Evolutionary conservation across 2,329 filamentous ascomycete species (phyloP), one percentile per base, ranked within the genome.

Genomic region (Fusarium algeriense): DNA sequence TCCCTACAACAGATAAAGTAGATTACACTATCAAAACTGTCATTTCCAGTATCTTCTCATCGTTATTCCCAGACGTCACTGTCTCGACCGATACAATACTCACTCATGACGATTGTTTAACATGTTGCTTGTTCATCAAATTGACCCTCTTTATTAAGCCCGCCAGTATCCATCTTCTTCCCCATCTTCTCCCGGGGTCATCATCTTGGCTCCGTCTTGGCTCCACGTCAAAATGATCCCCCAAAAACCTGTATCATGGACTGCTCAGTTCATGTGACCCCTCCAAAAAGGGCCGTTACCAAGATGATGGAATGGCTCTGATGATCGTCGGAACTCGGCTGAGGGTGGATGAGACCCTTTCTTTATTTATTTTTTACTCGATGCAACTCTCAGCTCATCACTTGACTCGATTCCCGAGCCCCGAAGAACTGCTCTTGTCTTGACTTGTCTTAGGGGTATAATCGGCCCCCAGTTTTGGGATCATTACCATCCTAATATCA

Each of bases 401-500:
- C 60, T 64, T 55, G 54, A 52, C 44, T 64, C 59, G 41, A 45
- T 61, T 63, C 56, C 63, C 63, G 49, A 52, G 49, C 52, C 37
- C 65, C 45, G 43, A 58, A 40, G 32, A 34, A 46, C 30, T 56
- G 20, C 28, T 48, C 53, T 56, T 54, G 45, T 66, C 53, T 46
- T 41, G 15, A 34, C 44, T 63, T 20, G 44, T 49, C 35, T 46
- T 45, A 44, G 57, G 57, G 30, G 37, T 48, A 23, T 45, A 28
- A 41, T 46, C 35, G 40, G 50, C 38, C 40, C 62, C 63, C 60
- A 59, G 64, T 66, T 59, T 41, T 20, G 49, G 40, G 20, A 52
- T 41, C 38, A 28, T 48, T 48, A 40, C 48, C 61, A 63, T 41
- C 58, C 64, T 70, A 67, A 64, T 70, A 70, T 70, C 68, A 70